Evolutionary conservation across 192 early-diverging fungal species (phyloP), one percentile per base, ranked within the genome.

Genomic region (Coemansia sp.): DNA sequence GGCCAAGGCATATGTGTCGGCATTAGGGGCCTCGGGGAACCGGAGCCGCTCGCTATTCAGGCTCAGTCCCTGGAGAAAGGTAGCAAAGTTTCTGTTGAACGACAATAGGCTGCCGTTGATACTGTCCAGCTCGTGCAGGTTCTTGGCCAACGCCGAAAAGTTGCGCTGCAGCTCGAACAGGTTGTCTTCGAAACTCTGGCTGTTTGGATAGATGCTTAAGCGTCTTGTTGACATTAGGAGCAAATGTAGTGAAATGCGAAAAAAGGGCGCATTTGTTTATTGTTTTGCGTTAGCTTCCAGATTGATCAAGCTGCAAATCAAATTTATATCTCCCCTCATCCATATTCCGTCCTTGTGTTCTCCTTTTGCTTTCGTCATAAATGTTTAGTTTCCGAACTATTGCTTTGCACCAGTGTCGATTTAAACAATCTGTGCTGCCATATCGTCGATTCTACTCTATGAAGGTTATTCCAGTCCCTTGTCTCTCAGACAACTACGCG

Each of bases 401-500:
- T 34, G 32, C 26, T 26, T 42, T 26, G 23, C 21, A 28, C 15
- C 23, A 14, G 30, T 36, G 17, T 5, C 32, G 20, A 51, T 36
- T 16, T 36, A 5, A 30, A 20, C 43, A 37, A 30, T 34, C 32
- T 34, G 32, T 34, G 5, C 11, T 12, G 8, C 3, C 26, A 14
- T 12, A 21, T 12, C 47, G 30, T 47, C 51, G 6, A 11, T 20
- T 3, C 28, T 51, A 16, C 53, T 48, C 32, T 8, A 82, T 82
- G 77, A 59, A 64, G 17, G 50, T 83, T 16, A 57, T 78, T 18
- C 61, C 80, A 0, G 62, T 80, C 5, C 66, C 75, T 40, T 77
- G 80, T 30, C 85, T 92, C 39, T 80, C 83, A 46, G 91, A 96
- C 77, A 96, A 96, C 64, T 96, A 93, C 65, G 81, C 88, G 3